phyloP scores from a whole-genome alignment of 176 grass and related monocot genomes.

The Aegilops sharonensis region DNA sequence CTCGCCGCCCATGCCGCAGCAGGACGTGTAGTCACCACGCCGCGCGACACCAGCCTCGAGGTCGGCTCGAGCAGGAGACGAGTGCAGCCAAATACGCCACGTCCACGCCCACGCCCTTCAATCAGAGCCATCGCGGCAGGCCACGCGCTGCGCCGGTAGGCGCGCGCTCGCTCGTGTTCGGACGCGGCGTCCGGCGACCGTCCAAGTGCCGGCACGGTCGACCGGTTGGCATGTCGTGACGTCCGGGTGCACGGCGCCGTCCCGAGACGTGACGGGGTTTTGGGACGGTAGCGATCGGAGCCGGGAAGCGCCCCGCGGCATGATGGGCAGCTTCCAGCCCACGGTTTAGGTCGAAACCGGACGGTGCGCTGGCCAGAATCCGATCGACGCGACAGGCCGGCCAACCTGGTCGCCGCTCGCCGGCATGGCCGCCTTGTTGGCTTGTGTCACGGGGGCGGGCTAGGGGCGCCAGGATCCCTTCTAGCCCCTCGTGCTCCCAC shows the following conservation, averaged over 20 bases:
- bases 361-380: not conserved
- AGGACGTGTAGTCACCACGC: not conserved
- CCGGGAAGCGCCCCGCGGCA: no score
- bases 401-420: constrained; percentile 1
- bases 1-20: not conserved
- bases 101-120: not conserved
- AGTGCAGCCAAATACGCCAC: not conserved
- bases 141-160: no score
- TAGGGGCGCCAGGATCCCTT: not conserved
- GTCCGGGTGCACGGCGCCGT: not conserved
- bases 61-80: not conserved
- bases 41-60: not conserved
- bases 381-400: not conserved
- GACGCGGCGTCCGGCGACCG: no score
- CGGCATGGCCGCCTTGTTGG: constrained; percentile 16
- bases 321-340: not conserved
- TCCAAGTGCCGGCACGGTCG: not conserved
- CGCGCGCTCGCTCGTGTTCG: no score
- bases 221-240: no score
- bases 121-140: not conserved
- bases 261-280: not conserved
- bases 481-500: no score
- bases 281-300: not conserved
- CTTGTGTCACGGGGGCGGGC: constrained; percentile 25
- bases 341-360: not conserved